A percentile compares a stretch with the other conserved stretches of the same genome.
Conservation (phyloP, 1,284 basidiomycete species). For the Dichomitus squalens region DNA sequence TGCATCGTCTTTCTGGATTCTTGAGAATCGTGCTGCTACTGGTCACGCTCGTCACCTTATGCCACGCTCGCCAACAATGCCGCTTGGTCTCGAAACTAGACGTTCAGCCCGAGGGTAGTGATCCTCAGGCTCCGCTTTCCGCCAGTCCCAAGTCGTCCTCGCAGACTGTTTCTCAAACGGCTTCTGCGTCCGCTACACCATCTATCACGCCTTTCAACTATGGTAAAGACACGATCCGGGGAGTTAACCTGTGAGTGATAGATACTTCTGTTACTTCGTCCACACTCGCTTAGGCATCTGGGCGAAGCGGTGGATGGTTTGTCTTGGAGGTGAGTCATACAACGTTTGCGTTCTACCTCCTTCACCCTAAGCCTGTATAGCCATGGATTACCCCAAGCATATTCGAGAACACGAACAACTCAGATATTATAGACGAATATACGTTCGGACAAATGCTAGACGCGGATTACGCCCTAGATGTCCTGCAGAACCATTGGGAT, state of each 20-base stretch:
- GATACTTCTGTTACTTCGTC: constrained; percentile 1
- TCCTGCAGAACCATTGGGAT: constrained; percentile 66
- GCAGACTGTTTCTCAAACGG: neutral
- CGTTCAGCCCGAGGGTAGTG: constrained; percentile 1
- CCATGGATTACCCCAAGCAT: constrained; percentile 79
- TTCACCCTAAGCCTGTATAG: constrained; percentile 34
- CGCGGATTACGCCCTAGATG: constrained; percentile 43
- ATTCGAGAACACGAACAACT: constrained; percentile 65
- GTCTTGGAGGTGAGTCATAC: constrained; percentile 54
- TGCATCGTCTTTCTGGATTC: neutral
- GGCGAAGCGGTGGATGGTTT: constrained; percentile 61
- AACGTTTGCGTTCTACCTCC: neutral
- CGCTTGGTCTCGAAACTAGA: constrained; percentile 25
- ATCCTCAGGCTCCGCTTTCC: constrained; percentile 12
- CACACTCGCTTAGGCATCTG: neutral
- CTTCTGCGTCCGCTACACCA: constrained; percentile 4
- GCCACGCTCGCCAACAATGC: constrained; percentile 26
- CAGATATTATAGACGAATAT: constrained; percentile 67
- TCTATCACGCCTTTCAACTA: constrained; percentile 48
- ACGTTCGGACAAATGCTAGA: constrained; percentile 65
- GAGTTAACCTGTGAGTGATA: constrained; percentile 60
- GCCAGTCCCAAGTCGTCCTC: constrained; percentile 5
- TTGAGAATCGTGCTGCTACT: neutral
- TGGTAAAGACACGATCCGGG: constrained; percentile 53
- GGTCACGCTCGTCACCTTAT: neutral